Evolutionary conservation across 2,329 filamentous ascomycete species (phyloP).

Genomic region (Alternaria arbusti): DNA sequence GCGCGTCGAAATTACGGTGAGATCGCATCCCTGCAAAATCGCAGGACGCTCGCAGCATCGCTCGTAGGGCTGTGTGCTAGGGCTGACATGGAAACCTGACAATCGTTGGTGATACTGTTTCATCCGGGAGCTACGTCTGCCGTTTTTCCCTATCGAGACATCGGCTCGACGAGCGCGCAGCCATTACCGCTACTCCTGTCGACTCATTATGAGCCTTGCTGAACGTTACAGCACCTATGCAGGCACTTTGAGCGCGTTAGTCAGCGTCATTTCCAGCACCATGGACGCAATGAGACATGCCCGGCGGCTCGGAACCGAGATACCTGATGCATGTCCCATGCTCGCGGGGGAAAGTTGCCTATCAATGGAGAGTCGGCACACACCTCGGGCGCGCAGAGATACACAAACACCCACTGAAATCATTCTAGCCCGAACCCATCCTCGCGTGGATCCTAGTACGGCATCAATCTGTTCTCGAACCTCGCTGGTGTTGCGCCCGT

Average conservation of each 20-base stretch:
- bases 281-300: slow-evolving; percentile 26
- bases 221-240: slow-evolving; percentile 7
- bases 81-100: slow-evolving; percentile 17
- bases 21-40: slow-evolving; percentile 22
- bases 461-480: neutral
- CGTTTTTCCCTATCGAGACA: neutral
- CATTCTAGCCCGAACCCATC: neutral
- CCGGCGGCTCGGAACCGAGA: slow-evolving; percentile 1
- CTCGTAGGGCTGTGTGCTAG: slow-evolving; percentile 34
- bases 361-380: neutral
- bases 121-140: neutral
- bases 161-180: slow-evolving; percentile 10
- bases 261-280: slow-evolving; percentile 8
- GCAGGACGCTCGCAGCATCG: slow-evolving; percentile 11
- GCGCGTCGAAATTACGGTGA: slow-evolving; percentile 28
- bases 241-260: slow-evolving; percentile 5
- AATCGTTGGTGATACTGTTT: neutral
- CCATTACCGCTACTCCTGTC: slow-evolving; percentile 23
- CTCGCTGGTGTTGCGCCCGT: neutral
- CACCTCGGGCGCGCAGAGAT: neutral
- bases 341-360: neutral
- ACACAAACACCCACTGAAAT: neutral
- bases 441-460: neutral
- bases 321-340: neutral
- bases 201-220: slow-evolving; percentile 11